Conservation (phyloP, 192 early-diverging fungal species). For the Rhizophagus clarus region DNA sequence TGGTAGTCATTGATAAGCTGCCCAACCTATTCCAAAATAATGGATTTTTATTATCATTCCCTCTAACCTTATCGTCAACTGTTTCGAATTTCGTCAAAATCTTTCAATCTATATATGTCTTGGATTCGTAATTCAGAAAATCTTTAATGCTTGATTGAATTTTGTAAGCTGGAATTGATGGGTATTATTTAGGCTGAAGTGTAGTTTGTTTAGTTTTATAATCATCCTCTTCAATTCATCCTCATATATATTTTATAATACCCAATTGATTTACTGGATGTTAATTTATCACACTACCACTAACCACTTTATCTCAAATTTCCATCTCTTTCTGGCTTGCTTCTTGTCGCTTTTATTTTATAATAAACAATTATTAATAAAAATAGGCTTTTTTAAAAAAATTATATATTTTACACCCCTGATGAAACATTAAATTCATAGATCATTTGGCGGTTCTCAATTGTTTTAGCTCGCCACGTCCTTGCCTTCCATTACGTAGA, state of each 20-base stretch:
- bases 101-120: too few relatives aligned
- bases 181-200: slow-evolving; percentile 30
- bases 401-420: slow-evolving; percentile 29
- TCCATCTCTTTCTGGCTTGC: slow-evolving; percentile 53
- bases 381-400: neutral
- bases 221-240: slow-evolving; percentile 54
- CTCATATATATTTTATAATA: slow-evolving; percentile 73
- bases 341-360: slow-evolving; percentile 39
- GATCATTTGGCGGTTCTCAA: slow-evolving; percentile 32
- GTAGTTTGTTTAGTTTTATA: slow-evolving; percentile 38
- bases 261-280: slow-evolving; percentile 60
- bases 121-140: too few relatives aligned
- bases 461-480: slow-evolving; percentile 38
- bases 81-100: too few relatives aligned
- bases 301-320: slow-evolving; percentile 37
- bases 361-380: neutral
- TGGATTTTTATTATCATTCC: neutral
- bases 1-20: slow-evolving; percentile 94
- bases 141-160: too few relatives aligned
- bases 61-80: too few relatives aligned
- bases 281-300: slow-evolving; percentile 1
- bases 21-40: slow-evolving; percentile 64
- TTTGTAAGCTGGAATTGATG: too few relatives aligned
- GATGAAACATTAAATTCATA: slow-evolving; percentile 26
- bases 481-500: slow-evolving; percentile 36